Evolutionary conservation across 805 yeast genomes (phyloP).

Genomic region (Danielozyma ontarioensis): DNA sequence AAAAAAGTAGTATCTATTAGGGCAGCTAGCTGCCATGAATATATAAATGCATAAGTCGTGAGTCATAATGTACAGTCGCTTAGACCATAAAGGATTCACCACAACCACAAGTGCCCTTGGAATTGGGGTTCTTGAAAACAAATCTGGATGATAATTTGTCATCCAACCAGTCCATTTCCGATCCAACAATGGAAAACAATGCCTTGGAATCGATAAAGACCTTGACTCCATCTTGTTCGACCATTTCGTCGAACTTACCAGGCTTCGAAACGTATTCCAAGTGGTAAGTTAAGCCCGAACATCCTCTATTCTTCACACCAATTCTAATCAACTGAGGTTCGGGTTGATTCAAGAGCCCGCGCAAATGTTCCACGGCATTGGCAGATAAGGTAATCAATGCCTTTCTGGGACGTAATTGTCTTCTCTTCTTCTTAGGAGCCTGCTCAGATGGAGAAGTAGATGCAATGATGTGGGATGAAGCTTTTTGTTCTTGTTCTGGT

Average conservation of each 20-base stretch:
- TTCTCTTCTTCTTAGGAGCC: slow-evolving; percentile 35
- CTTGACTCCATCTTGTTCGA: slow-evolving; percentile 89
- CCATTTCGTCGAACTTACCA: slow-evolving; percentile 92
- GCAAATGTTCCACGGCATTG: slow-evolving; percentile 69
- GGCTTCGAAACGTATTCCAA: slow-evolving; percentile 85
- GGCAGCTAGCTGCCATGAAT: too few species aligned
- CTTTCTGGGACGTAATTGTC: slow-evolving; percentile 79
- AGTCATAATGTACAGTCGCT: too few species aligned
- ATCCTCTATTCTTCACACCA: slow-evolving; percentile 94
- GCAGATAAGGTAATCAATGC: slow-evolving; percentile 81
- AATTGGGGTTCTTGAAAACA: slow-evolving; percentile 91
- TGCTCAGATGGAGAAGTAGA: slow-evolving; percentile 1
- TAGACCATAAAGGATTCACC: slow-evolving; percentile 98
- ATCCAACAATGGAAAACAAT: slow-evolving; percentile 88
- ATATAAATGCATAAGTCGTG: too few species aligned
- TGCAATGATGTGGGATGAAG: not conserved
- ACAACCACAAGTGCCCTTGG: slow-evolving; percentile 98
- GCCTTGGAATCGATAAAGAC: slow-evolving; percentile 95
- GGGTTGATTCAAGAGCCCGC: slow-evolving; percentile 66
- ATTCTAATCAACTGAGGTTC: slow-evolving; percentile 85
- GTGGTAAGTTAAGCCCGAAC: slow-evolving; percentile 91
- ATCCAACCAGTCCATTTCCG: slow-evolving; percentile 98
- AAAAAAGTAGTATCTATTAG: too few species aligned
- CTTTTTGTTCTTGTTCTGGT: slow-evolving; percentile 1
- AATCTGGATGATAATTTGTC: slow-evolving; percentile 86